Conservation (phyloP, 768 basidiomycete genomes). For the Rhodotorula babjevae region DNA sequence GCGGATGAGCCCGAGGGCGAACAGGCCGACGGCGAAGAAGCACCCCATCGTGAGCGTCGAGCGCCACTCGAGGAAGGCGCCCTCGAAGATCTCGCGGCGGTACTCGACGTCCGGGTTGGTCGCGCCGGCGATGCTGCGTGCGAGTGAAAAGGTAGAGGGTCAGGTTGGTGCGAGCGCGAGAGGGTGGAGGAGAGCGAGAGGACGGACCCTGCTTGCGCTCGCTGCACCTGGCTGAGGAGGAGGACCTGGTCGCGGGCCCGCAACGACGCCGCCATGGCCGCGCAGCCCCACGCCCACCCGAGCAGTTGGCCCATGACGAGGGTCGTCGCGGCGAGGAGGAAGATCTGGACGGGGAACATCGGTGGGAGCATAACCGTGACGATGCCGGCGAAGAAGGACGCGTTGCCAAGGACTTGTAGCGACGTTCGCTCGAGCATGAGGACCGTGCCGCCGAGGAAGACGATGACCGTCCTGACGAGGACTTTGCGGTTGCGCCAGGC, state of each 20-base stretch:
- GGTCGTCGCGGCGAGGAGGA: constrained; percentile 14
- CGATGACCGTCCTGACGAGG: constrained; percentile 10
- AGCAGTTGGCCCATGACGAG: constrained; percentile 38
- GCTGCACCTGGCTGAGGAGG: constrained; percentile 36
- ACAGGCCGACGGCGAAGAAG: constrained; percentile 54
- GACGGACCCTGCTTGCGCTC: constrained; percentile 39
- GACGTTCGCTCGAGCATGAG: not conserved
- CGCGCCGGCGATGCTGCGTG: constrained; percentile 35
- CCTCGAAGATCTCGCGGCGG: constrained; percentile 50
- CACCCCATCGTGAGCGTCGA: constrained; percentile 53
- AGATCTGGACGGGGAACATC: constrained; percentile 18
- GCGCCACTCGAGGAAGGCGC: constrained; percentile 55
- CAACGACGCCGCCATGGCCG: constrained; percentile 56
- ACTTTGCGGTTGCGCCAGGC: constrained; percentile 21
- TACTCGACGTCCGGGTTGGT: constrained; percentile 44
- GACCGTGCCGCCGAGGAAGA: constrained; percentile 16
- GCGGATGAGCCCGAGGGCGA: constrained; percentile 52
- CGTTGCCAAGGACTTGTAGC: not conserved
- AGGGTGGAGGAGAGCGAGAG: not conserved
- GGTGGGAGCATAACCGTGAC: constrained; percentile 33
- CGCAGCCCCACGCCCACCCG: constrained; percentile 59
- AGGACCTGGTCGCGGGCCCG: constrained; percentile 46
- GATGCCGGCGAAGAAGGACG: constrained; percentile 23
- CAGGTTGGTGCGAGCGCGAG: no score
- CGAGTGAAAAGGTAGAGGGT: not conserved